phyloP scores from a whole-genome alignment of 2,329 filamentous ascomycete species.

The Trichoderma harzianum region DNA sequence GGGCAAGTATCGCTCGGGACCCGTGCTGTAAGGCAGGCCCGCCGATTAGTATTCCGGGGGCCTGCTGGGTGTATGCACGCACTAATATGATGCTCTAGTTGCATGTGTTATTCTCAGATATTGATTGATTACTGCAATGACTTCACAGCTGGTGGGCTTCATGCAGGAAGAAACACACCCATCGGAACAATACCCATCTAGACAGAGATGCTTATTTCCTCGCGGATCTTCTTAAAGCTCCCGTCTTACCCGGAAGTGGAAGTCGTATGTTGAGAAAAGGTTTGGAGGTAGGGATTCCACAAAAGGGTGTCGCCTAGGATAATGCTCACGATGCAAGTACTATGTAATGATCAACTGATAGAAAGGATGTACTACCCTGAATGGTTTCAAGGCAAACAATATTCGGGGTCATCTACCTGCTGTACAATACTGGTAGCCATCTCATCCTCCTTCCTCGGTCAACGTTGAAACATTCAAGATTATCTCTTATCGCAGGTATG shows the following conservation, averaged over 20 bases:
- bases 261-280: not conserved
- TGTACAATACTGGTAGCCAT: too few relatives aligned
- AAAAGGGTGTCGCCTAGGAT: not conserved
- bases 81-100: not conserved
- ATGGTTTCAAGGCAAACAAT: too few relatives aligned
- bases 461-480: not conserved
- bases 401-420: too few relatives aligned
- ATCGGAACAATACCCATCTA: not conserved
- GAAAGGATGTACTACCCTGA: too few relatives aligned
- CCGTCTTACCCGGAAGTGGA: not conserved
- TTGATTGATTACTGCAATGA: not conserved
- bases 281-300: not conserved
- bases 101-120: not conserved
- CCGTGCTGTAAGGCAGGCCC: not conserved
- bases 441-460: too few relatives aligned
- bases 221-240: not conserved
- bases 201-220: not conserved
- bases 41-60: not conserved
- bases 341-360: too few relatives aligned
- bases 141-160: not conserved
- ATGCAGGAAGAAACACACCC: not conserved
- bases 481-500: conserved; percentile 18
- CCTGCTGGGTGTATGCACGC: not conserved
- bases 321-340: not conserved
- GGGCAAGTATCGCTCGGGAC: not conserved